Conservation (phyloP, 257 asterid genomes). For the Dorcoceras hygrometricum region DNA sequence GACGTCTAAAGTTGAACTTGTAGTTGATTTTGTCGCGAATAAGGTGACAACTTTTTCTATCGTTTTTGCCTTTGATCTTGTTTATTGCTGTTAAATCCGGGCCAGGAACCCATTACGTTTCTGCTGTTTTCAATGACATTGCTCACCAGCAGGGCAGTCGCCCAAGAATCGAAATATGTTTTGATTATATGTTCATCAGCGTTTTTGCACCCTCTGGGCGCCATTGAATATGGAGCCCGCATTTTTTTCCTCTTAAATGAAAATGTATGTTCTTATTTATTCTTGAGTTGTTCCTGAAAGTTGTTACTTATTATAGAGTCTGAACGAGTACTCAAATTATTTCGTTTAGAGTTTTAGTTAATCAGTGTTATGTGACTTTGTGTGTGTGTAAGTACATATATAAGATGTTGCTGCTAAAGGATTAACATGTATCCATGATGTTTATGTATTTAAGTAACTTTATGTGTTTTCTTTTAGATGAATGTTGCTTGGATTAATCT, state of each 20-base stretch:
- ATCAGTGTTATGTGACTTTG: not conserved
- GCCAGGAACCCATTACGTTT: too few relatives aligned
- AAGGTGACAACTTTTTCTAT: slow-evolving; percentile 41
- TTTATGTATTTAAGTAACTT: slow-evolving; percentile 21
- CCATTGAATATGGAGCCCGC: not conserved
- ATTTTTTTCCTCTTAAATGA: not conserved
- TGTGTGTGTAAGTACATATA: not conserved
- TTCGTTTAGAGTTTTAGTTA: not conserved
- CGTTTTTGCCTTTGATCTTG: not conserved
- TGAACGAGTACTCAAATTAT: not conserved
- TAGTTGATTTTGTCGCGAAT: slow-evolving; percentile 69
- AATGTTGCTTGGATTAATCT: slow-evolving; percentile 75
- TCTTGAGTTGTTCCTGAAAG: slow-evolving; percentile 11
- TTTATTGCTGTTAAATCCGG: not conserved
- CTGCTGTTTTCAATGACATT: not conserved
- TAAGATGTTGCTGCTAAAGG: not conserved
- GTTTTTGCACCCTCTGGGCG: not conserved
- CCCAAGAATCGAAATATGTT: not conserved
- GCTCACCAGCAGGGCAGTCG: not conserved
- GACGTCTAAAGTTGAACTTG: slow-evolving; percentile 53
- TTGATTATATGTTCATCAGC: too few relatives aligned
- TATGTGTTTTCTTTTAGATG: slow-evolving; percentile 59
- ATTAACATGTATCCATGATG: slow-evolving; percentile 12
- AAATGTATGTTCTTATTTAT: not conserved
- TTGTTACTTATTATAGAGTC: slow-evolving; percentile 10